Base-by-base conservation (phyloP, 176 grass and related monocot genomes). In the Carex scoparia region DNA sequence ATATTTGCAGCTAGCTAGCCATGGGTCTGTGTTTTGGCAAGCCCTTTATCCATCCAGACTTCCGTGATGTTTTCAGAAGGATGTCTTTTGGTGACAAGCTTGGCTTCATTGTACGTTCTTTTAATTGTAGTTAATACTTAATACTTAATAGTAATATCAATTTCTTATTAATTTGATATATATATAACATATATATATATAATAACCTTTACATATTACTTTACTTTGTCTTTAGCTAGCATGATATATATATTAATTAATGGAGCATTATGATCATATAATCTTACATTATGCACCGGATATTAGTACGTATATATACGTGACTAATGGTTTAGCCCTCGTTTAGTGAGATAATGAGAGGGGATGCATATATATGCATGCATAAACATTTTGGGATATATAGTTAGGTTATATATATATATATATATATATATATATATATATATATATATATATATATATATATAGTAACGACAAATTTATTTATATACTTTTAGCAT, bases 21-120 rank as follows among this genome's bases (percentile, higher is more conserved):
- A 89, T 92, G 90, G 84, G 80, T 82, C 84, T 72, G 70, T 68
- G 65, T 42, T 61, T 89, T n/a, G 81, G 87, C 65, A 65, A 87
- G 14, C 10, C 87, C 62, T 30, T 79, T 61, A 42, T 92, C 53
- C 87, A 92, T 63, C 82, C 81, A 40, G 85, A 82, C 15, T 81
- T 92, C 81, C 85, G 68, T 69, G 81, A 69, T 15, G 35, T 72
- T 61, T 87, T 87, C 81, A 75, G 77, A 10, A 89, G 57, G 68
- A 92, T 92, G 90, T 73, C 90, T 44, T 61, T 89, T 7, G 75
- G 81, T 14, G 90, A 92, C 81, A 89, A 89, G 81, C 82, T 92
- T 44, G 13, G 84, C 85, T 92, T 92, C 54, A 37, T 92, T 3
- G 90, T 92, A 87, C 4, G 82, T 61, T 79, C 53, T 48, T 54